Conservation (phyloP, 192 early-diverging fungal genomes). For the Lobulomyces angularis region DNA sequence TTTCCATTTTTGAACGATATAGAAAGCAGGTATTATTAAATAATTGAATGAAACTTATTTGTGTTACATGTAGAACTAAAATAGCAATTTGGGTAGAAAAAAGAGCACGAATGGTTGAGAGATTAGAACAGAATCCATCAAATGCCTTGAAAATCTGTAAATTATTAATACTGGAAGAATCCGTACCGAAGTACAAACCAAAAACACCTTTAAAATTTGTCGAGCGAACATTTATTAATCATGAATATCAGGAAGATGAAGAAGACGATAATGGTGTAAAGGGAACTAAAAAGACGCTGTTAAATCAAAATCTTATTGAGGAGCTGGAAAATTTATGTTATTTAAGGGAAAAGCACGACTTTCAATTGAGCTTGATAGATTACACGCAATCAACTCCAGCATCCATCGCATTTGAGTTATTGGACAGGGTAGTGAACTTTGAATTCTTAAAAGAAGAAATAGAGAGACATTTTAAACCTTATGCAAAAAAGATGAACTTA, state of each 20-base stretch:
- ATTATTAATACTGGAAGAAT: conserved; percentile 19
- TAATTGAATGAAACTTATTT: conserved; percentile 11
- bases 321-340: conserved; percentile 44
- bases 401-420: conserved; percentile 33
- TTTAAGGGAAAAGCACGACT: conserved; percentile 29
- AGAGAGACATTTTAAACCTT: conserved; percentile 41
- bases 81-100: conserved; percentile 40
- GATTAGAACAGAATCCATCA: conserved; percentile 16
- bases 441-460: conserved; percentile 44
- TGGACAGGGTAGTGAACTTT: conserved; percentile 47
- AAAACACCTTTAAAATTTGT: conserved; percentile 10
- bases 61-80: conserved; percentile 11
- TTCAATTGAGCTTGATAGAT: conserved; percentile 30
- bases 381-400: conserved; percentile 34
- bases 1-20: no score
- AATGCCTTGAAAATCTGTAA: conserved; percentile 30
- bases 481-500: conserved; percentile 34
- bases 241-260: conserved; percentile 12
- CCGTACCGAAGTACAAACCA: conserved; percentile 4
- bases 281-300: conserved; percentile 22
- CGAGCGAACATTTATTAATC: conserved; percentile 10
- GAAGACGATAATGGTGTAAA: conserved; percentile 11
- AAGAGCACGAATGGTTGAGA: conserved; percentile 35
- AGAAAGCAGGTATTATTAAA: no score
- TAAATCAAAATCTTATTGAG: no score